These are phyloP conservation scores for Chenopodium formosanum DNA, from an alignment of 148 eudicot species.

Conservation along the genomic window DNA sequence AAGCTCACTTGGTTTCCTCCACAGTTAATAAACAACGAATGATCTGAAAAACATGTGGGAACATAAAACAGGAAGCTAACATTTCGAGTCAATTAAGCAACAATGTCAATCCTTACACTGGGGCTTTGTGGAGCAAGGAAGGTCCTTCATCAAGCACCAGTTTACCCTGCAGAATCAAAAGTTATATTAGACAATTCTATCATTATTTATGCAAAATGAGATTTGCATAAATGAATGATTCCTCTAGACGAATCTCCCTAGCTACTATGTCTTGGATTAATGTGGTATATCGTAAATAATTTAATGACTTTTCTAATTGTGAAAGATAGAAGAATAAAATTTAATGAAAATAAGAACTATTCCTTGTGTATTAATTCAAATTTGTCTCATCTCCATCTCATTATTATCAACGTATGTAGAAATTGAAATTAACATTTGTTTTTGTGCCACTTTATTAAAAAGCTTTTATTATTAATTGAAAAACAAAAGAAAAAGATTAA, in stretches of 20 bases:
- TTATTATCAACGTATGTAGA: too few relatives aligned
- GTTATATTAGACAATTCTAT: neutral
- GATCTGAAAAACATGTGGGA: conserved; percentile 37
- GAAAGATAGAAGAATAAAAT: too few relatives aligned
- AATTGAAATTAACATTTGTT: too few relatives aligned
- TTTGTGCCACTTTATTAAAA: too few relatives aligned
- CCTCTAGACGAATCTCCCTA: neutral
- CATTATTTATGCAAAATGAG: too few relatives aligned
- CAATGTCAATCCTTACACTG: conserved; percentile 35
- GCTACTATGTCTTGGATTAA: neutral
- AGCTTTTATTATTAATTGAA: too few relatives aligned
- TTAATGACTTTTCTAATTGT: too few relatives aligned
- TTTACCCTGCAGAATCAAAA: conserved; percentile 27
- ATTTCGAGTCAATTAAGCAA: neutral
- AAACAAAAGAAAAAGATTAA: too few relatives aligned
- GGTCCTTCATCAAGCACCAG: conserved; percentile 64
- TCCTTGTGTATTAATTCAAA: neutral
- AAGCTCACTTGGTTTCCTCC: conserved; percentile 52
- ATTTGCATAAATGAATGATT: too few relatives aligned
- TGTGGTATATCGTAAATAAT: neutral
- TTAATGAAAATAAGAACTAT: too few relatives aligned
- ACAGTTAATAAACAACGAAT: conserved; percentile 70
- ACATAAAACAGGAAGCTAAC: conserved; percentile 4
- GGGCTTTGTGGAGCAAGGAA: conserved; percentile 49
- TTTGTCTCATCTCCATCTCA: neutral